phyloP scores from a whole-genome alignment of 2,329 filamentous ascomycete genomes.

The Exophiala aquamarina region DNA sequence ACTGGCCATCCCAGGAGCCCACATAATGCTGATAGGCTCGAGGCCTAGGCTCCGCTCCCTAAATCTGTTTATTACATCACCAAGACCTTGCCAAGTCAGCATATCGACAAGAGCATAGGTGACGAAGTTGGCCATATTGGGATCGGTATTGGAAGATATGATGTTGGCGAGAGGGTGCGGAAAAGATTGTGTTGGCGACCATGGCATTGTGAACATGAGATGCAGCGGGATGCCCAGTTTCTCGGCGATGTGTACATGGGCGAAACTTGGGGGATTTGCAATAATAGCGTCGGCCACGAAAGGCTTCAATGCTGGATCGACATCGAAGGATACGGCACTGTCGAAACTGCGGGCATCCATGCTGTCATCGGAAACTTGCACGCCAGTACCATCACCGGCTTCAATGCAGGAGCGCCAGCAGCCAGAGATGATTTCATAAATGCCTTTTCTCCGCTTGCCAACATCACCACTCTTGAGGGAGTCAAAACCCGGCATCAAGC shows the following conservation, averaged over 20 bases:
- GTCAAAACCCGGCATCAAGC: slow-evolving; percentile 79
- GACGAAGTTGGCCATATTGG: slow-evolving; percentile 76
- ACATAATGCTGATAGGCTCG: slow-evolving; percentile 75
- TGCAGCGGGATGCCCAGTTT: slow-evolving; percentile 74
- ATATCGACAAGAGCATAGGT: slow-evolving; percentile 84
- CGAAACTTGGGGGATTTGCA: slow-evolving; percentile 77
- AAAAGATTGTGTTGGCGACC: slow-evolving; percentile 81
- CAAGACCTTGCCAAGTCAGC: slow-evolving; percentile 89
- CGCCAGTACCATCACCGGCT: slow-evolving; percentile 64
- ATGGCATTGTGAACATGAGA: slow-evolving; percentile 95
- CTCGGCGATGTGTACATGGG: slow-evolving; percentile 77
- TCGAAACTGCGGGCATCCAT: slow-evolving; percentile 44
- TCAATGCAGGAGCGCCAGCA: slow-evolving; percentile 87
- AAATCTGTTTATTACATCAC: slow-evolving; percentile 88
- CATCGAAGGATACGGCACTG: slow-evolving; percentile 38
- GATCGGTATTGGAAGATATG: slow-evolving; percentile 71
- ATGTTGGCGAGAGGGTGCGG: slow-evolving; percentile 85
- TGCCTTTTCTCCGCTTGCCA: slow-evolving; percentile 69
- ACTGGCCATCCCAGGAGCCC: slow-evolving; percentile 76
- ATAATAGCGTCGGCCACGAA: slow-evolving; percentile 91
- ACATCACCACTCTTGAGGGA: slow-evolving; percentile 76
- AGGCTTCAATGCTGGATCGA: slow-evolving; percentile 51
- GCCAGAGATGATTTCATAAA: slow-evolving; percentile 76
- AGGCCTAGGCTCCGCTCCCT: slow-evolving; percentile 72
- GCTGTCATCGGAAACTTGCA: slow-evolving; percentile 52